Evolutionary conservation across 495 filamentous ascomycete genomes (phyloP), one percentile per base, ranked within the genome.

Genomic region (Aspergillus asperescens): DNA sequence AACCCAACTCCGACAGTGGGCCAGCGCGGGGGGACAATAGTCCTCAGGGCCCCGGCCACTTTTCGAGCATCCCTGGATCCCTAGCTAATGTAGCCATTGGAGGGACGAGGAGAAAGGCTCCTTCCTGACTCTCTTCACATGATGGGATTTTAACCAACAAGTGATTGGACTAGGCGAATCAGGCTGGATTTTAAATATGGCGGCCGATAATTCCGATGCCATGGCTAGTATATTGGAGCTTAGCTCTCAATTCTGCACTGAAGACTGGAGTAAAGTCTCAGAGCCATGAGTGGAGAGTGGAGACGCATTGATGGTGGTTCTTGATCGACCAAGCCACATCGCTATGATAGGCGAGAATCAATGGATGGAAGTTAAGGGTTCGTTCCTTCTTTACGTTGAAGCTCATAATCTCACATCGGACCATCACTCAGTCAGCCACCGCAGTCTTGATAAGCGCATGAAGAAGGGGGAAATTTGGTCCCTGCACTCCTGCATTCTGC

Each of bases 301-400:
- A 39, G 46, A 32, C 46, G 39, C 46, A 39, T 49, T 34, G 34
- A 12, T 35, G 12, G 10, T 4, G n/a, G 7, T n/a, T n/a, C n/a
- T n/a, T 23, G 18, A 40, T 35, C 32, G n/a, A 35, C n/a, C 32
- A 10, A 28, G 44, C 44, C 44, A 48, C 44, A 35, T 48, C 20
- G 29, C 28, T 15, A 13, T 48, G 44, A 48, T 48, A 27, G 44
- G 19, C 44, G 35, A 34, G 28, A 35, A 23, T 48, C 12, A 35
- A 35, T 10, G 15, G 15, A n/a, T n/a, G n/a, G n/a, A n/a, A n/a
- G n/a, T n/a, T n/a, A n/a, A n/a, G n/a, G n/a, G n/a, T n/a, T n/a
- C n/a, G n/a, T n/a, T n/a, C n/a, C n/a, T n/a, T n/a, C n/a, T n/a
- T n/a, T n/a, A n/a, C n/a, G n/a, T n/a, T n/a, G n/a, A n/a, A n/a